A percentile compares a stretch with the other conserved stretches of the same genome.
These are phyloP conservation scores for Ophiocordyceps camponoti-rufipedis DNA, from an alignment of 2,329 filamentous ascomycete genomes.

Conservation along the genomic window DNA sequence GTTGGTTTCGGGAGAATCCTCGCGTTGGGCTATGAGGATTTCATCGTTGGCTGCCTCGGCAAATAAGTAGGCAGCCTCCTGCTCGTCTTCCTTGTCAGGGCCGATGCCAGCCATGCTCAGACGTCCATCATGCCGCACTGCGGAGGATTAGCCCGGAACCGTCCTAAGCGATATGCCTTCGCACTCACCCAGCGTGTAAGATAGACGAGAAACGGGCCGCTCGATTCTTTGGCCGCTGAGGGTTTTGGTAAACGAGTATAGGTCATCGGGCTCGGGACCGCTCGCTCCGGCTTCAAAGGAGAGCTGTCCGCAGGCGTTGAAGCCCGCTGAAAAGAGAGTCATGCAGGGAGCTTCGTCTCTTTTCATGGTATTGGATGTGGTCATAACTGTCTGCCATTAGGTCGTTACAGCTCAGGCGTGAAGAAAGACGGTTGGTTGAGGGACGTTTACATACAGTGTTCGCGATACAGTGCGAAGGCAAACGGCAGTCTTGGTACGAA, in stretches of 20 bases:
- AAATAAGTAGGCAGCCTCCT: slow-evolving; percentile 1
- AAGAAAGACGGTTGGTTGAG: no score
- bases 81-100: slow-evolving; percentile 1
- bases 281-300: slow-evolving; percentile 11
- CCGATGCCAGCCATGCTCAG: slow-evolving; percentile 7
- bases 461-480: no score
- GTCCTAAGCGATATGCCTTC: neutral
- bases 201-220: slow-evolving; percentile 16
- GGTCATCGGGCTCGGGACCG: slow-evolving; percentile 23
- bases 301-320: slow-evolving; percentile 42
- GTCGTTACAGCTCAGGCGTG: no score
- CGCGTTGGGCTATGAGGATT: slow-evolving; percentile 2
- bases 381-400: neutral
- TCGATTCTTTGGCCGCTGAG: slow-evolving; percentile 18
- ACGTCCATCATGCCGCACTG: slow-evolving; percentile 6
- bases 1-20: neutral
- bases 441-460: no score
- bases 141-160: neutral
- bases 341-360: slow-evolving; percentile 9
- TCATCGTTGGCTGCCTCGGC: slow-evolving; percentile 6
- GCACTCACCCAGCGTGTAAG: slow-evolving; percentile 28
- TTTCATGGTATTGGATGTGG: neutral
- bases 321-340: slow-evolving; percentile 35
- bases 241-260: slow-evolving; percentile 23
- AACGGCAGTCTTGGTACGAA: neutral